These are phyloP conservation scores for Alternaria incomplexa DNA, from an alignment of 2,329 filamentous ascomycete genomes.

Conservation along the genomic window DNA sequence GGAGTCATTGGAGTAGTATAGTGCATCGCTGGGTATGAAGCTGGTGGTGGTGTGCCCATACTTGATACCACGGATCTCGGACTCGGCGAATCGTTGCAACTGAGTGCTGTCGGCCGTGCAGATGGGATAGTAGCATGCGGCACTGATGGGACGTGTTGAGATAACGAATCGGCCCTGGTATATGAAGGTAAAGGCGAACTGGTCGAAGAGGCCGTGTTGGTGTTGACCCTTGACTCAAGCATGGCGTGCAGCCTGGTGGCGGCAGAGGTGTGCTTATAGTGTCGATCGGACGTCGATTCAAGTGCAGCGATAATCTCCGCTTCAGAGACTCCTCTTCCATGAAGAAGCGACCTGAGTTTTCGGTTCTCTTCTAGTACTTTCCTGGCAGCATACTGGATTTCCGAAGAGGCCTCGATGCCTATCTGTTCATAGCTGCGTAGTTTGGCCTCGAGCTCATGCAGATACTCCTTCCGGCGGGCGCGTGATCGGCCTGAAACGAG, in stretches of 20 bases:
- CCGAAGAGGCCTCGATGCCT: constrained; percentile 71
- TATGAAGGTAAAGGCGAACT: constrained; percentile 23
- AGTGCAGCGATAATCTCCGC: constrained; percentile 55
- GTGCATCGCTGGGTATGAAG: constrained; percentile 26
- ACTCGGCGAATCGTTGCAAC: constrained; percentile 37
- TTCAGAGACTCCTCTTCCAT: constrained; percentile 63
- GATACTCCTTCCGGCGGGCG: constrained; percentile 74
- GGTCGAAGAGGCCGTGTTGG: constrained; percentile 26
- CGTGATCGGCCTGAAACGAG: constrained; percentile 65
- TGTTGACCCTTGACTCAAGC: constrained; percentile 39
- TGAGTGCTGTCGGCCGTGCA: constrained; percentile 28
- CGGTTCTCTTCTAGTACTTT: constrained; percentile 73
- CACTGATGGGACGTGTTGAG: constrained; percentile 25
- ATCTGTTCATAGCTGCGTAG: constrained; percentile 67
- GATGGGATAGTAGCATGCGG: constrained; percentile 30
- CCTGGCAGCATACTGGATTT: constrained; percentile 73
- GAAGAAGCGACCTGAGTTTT: constrained; percentile 65
- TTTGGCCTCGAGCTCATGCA: constrained; percentile 71
- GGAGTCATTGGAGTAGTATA: constrained; percentile 27
- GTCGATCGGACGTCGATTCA: constrained; percentile 27
- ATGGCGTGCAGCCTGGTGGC: constrained; percentile 35
- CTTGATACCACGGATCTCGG: constrained; percentile 42
- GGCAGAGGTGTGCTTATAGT: constrained; percentile 38
- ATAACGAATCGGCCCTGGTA: constrained; percentile 18
- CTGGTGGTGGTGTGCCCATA: constrained; percentile 39